Percentiles rank a stretch among this genome's conserved stretches.
phyloP scores from a whole-genome alignment of 345 rosid species.

The Citrus sp. region DNA sequence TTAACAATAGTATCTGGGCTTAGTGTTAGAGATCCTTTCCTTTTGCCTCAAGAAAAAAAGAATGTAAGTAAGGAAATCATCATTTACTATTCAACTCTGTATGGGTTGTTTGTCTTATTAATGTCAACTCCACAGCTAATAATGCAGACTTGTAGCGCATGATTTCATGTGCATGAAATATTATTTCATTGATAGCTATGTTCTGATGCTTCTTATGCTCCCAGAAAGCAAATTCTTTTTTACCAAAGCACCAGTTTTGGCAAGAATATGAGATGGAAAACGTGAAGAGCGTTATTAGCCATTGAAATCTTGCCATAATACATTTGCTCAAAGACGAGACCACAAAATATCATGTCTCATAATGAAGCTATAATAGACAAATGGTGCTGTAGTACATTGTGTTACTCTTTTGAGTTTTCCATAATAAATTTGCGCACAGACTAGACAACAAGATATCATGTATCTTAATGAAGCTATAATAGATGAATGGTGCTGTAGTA shows the following conservation, averaged over 20 bases:
- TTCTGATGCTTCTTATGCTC: background rate
- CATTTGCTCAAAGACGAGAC: background rate
- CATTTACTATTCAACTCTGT: background rate
- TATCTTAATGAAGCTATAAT: background rate
- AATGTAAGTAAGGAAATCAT: constrained; percentile 53
- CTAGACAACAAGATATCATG: too few relatives aligned
- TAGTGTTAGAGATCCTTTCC: constrained; percentile 97
- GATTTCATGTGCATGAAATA: background rate
- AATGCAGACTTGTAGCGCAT: background rate
- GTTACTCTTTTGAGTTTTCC: background rate
- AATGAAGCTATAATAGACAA: background rate
- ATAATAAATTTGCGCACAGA: too few relatives aligned
- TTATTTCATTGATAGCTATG: background rate
- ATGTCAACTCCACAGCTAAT: background rate
- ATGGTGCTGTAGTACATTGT: background rate
- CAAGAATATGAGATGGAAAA: background rate
- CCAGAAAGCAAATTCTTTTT: too few relatives aligned
- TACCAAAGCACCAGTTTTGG: too few relatives aligned
- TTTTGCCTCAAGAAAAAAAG: constrained; percentile 94
- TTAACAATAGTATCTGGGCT: constrained; percentile 93
- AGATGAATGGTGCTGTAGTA: background rate
- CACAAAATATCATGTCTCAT: background rate
- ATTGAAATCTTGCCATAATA: background rate
- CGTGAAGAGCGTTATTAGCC: background rate
- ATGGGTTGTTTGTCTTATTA: background rate